These are phyloP conservation scores for Paecilomyces sp. DNA, from an alignment of 2,329 filamentous ascomycete species.

Conservation along the genomic window DNA sequence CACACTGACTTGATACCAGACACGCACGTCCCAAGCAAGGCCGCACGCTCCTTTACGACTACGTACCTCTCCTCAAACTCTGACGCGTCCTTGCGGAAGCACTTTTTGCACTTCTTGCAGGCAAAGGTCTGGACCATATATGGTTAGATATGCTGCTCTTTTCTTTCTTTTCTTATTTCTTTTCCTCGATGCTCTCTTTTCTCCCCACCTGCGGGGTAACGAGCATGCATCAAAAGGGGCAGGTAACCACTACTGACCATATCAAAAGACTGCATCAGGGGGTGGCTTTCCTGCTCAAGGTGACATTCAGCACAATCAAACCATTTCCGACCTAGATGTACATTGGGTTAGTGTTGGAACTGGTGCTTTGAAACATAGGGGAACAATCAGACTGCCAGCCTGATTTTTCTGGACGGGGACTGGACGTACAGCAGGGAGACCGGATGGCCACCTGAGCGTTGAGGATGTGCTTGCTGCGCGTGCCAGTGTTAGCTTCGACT, in stretches of 20 bases:
- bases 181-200: neutral
- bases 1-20: too few relatives aligned
- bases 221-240: neutral
- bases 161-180: neutral
- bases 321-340: conserved; percentile 73
- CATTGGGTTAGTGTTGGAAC: conserved; percentile 1
- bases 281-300: conserved; percentile 68
- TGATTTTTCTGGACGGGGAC: neutral
- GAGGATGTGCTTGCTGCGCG: conserved; percentile 82
- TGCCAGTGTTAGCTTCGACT: neutral
- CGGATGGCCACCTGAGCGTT: conserved; percentile 97
- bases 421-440: conserved; percentile 77
- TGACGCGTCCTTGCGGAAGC: conserved; percentile 85
- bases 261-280: conserved; percentile 68
- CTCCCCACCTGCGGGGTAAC: neutral
- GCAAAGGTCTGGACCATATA: conserved; percentile 56
- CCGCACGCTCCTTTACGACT: neutral
- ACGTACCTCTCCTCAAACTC: conserved; percentile 77
- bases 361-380: neutral
- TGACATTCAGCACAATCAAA: conserved; percentile 98
- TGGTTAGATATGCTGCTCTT: neutral
- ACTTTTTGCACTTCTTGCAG: conserved; percentile 99
- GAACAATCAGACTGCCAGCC: neutral
- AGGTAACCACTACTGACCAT: conserved; percentile 51
- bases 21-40: neutral